Conservation (phyloP, 441 rosid species). For the Populus hybrid region DNA sequence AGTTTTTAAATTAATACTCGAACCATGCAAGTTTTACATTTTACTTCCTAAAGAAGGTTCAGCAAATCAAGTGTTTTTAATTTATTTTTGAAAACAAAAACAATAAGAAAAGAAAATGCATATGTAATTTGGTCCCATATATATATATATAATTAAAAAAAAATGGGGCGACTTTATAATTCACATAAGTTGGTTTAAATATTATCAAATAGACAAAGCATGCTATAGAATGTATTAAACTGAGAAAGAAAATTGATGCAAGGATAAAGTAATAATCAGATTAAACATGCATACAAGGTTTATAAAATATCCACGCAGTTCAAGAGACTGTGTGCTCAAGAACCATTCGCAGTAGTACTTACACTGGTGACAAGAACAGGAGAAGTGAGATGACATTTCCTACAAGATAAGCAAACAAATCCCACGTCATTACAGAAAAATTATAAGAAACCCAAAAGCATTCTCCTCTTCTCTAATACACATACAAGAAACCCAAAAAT, state of each 20-base stretch:
- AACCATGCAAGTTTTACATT: no score
- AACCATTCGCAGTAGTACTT: conserved; percentile 14
- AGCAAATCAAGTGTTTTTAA: neutral
- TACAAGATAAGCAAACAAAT: conserved; percentile 25
- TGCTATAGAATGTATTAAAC: no score
- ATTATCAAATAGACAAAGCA: no score
- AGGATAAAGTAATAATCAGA: no score
- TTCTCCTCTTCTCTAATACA: no score
- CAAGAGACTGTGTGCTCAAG: no score
- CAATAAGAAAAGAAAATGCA: neutral
- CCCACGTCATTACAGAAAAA: neutral
- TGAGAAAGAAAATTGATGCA: no score
- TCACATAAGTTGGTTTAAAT: no score
- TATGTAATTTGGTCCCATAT: neutral
- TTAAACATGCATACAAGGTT: no score
- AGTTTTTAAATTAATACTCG: neutral
- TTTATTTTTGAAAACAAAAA: neutral
- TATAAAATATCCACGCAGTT: no score
- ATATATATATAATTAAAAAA: no score
- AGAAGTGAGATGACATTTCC: conserved; percentile 71
- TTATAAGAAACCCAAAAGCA: neutral
- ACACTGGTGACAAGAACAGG: conserved; percentile 86
- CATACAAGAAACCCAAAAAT: neutral
- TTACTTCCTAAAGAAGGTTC: neutral
- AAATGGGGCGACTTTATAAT: no score